Conservation (phyloP, 148 eudicot species). For the Rhododendron williamsianum region DNA sequence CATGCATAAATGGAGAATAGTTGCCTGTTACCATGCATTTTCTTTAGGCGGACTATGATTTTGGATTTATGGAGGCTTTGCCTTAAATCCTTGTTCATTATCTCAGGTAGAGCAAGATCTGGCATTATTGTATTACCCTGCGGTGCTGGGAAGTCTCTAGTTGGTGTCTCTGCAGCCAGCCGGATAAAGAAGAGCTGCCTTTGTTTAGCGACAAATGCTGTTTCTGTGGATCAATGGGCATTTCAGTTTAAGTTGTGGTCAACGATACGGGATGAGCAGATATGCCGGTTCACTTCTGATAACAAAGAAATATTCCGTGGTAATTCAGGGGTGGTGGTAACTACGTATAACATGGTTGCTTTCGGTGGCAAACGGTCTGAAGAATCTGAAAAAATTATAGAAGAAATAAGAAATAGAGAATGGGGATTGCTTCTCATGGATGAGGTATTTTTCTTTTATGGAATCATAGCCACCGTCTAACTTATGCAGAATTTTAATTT, state of each 20-base stretch:
- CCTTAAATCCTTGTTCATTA: background rate
- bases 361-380: constrained; percentile 97
- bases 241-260: constrained; percentile 98
- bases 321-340: constrained; percentile 79
- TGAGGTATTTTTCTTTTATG: constrained; percentile 30
- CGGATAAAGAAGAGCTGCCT: constrained; percentile 92
- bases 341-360: constrained; percentile 99
- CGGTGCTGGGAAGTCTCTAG: constrained; percentile 98
- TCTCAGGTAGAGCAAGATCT: constrained; percentile 94
- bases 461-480: background rate
- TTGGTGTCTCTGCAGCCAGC: constrained; percentile 96
- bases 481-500: background rate
- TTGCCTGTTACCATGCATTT: background rate
- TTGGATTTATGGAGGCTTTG: background rate
- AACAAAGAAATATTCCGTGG: constrained; percentile 97
- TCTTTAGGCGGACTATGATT: background rate
- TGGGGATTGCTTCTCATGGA: constrained; percentile 99
- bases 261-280: constrained; percentile 84
- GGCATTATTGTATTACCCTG: constrained; percentile 97
- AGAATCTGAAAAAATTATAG: constrained; percentile 97
- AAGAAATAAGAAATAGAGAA: constrained; percentile 92
- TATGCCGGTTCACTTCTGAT: constrained; percentile 93
- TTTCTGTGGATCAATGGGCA: constrained; percentile 99
- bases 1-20: background rate
- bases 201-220: constrained; percentile 97